Conservation (phyloP, 495 filamentous ascomycete species). For the Neurospora sublineolata region DNA sequence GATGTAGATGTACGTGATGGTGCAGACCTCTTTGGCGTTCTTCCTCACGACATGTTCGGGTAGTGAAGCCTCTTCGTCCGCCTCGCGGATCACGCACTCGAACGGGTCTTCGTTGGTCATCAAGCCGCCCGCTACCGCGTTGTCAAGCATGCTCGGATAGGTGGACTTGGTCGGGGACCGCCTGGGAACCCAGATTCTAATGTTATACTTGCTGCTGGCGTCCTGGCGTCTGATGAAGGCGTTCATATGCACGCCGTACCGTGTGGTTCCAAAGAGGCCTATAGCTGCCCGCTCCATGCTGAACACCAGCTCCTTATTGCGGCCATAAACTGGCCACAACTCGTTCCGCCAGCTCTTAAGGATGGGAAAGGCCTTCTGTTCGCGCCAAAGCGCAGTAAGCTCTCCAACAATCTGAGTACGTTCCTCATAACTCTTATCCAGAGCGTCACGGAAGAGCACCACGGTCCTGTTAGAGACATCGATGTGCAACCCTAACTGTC, state of each 20-base stretch:
- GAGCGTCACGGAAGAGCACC: constrained; percentile 11
- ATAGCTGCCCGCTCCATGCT: constrained; percentile 70
- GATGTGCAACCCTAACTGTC: constrained; percentile 36
- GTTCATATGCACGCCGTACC: constrained; percentile 85
- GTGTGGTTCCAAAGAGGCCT: constrained; percentile 73
- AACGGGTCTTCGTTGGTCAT: constrained; percentile 63
- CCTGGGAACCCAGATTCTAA: constrained; percentile 77
- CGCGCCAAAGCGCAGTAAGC: constrained; percentile 53
- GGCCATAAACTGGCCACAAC: constrained; percentile 71
- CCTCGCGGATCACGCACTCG: constrained; percentile 75
- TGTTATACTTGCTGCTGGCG: constrained; percentile 35
- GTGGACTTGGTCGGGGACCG: constrained; percentile 68
- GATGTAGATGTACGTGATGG: constrained; percentile 75
- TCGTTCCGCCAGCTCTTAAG: constrained; percentile 82
- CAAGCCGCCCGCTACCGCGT: constrained; percentile 86
- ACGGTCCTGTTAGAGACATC: constrained; percentile 26
- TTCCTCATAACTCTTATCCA: constrained; percentile 27
- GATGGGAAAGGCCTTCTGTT: constrained; percentile 53
- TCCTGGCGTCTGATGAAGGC: constrained; percentile 50
- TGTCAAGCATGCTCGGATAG: constrained; percentile 81
- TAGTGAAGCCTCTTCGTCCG: constrained; percentile 80
- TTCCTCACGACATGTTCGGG: constrained; percentile 56
- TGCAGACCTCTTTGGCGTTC: constrained; percentile 47
- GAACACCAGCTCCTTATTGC: constrained; percentile 49
- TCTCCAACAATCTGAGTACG: constrained; percentile 48